Base-by-base conservation (phyloP, 202 grass and related monocot genomes). In the Schoenoplectus triqueter region DNA sequence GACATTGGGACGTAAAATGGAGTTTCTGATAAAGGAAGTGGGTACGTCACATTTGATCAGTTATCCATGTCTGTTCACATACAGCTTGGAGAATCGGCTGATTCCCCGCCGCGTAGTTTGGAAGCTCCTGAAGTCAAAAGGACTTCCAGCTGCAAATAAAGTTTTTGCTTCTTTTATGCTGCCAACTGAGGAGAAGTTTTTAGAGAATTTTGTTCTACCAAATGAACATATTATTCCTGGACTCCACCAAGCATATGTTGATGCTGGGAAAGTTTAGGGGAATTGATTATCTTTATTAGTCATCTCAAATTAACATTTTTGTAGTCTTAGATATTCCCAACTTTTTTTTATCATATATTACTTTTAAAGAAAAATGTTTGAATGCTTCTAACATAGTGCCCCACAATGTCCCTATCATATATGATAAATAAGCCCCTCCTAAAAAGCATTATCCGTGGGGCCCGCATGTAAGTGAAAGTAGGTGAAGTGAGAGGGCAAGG, bases 21-120 rank as follows among this genome's bases (percentile, higher is more conserved):
- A 80, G 40, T 93, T 82, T 7, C 20, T 93, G 64, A 61, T 85
- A 9, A 83, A 69, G 0, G 86, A 90, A 80, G 86, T 67, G 11
- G 88, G 86, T 42, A 83, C 67, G 0, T 54, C 60, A 1, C 50
- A 89, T 62, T 10, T 92, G 39, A 78, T 82, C 63, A 1, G 6
- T 31, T 41, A 64, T 18, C 90, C 90, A 6, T 18, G 15, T 2
- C 15, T 92, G 40, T 66, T 92, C 15, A 83, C 15, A 2, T 67
- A 15, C 31, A 67, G 65, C 65, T 67, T 67, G 65, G 65, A 14
- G 70, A 42, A 55, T 9, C 86, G 88, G 49, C 68, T 93, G 5
- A 74, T 31, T 0, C 91, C 91, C 9, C 52, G 91, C 1, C 14
- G 57, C 51, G 19, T 65, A 3, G 87, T 90, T 39, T 4, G 86